Conservation (phyloP, 371 early-diverging fungal species). For the Mortierella sp. region DNA sequence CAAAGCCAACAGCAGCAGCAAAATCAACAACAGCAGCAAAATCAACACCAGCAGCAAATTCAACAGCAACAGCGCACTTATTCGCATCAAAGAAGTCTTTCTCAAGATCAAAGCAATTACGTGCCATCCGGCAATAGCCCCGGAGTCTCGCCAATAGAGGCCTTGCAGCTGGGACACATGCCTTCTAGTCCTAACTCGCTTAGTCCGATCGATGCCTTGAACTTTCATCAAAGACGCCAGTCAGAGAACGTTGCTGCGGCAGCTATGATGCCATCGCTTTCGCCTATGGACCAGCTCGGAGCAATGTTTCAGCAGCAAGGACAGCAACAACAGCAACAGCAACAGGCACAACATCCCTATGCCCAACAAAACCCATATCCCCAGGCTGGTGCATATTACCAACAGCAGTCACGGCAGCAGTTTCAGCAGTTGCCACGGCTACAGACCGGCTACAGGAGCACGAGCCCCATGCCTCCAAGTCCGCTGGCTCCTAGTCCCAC, state of each 20-base stretch:
- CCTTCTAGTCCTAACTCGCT: conserved; percentile 34
- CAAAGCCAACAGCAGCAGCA: conserved; percentile 23
- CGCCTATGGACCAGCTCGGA: conserved; percentile 8
- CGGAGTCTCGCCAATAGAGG: conserved; percentile 12
- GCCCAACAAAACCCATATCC: conserved; percentile 16
- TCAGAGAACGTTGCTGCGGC: conserved; percentile 26
- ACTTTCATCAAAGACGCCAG: conserved; percentile 27
- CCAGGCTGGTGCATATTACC: neutral
- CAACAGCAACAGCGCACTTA: neutral
- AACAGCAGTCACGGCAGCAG: conserved; percentile 22
- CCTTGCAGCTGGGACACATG: neutral
- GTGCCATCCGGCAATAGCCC: conserved; percentile 10
- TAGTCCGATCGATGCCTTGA: conserved; percentile 33
- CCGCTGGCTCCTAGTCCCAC: conserved; percentile 29
- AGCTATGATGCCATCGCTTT: conserved; percentile 4
- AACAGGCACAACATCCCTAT: conserved; percentile 11
- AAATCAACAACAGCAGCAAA: conserved; percentile 26
- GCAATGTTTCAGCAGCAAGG: conserved; percentile 5
- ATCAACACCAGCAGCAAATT: conserved; percentile 18
- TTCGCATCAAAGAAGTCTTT: conserved; percentile 8
- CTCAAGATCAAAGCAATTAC: conserved; percentile 7
- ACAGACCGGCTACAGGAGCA: conserved; percentile 28
- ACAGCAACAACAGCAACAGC: conserved; percentile 16
- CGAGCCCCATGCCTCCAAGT: conserved; percentile 32
- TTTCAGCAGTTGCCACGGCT: conserved; percentile 9